Conservation (phyloP, 2,329 filamentous ascomycete genomes). For the Aureobasidium sp. region DNA sequence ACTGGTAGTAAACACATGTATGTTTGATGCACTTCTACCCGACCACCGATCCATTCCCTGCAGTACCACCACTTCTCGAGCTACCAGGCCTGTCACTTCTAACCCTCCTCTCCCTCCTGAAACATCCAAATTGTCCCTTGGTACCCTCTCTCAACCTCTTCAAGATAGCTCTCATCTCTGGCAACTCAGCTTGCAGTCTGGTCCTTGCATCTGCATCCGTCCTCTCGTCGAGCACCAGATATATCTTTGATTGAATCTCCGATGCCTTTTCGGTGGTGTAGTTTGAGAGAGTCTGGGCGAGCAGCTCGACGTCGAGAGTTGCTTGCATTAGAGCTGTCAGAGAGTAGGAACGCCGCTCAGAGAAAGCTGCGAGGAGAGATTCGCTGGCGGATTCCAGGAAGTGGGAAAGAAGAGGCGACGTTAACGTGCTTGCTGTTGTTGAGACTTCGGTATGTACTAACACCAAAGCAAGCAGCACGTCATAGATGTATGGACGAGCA, state of each 20-base stretch:
- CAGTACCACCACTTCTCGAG: constrained; percentile 4
- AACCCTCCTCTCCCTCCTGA: constrained; percentile 20
- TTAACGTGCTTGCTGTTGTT: constrained; percentile 60
- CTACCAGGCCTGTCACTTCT: constrained; percentile 15
- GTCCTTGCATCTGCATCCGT: constrained; percentile 82
- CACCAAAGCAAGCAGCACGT: constrained; percentile 75
- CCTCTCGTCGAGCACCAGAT: constrained; percentile 79
- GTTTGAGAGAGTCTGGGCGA: constrained; percentile 83
- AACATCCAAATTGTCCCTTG: constrained; percentile 64
- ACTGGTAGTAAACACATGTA: background rate
- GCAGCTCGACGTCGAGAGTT: constrained; percentile 93
- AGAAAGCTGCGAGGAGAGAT: constrained; percentile 77
- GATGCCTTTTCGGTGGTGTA: constrained; percentile 80
- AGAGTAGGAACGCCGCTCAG: constrained; percentile 53
- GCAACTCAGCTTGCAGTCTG: constrained; percentile 75
- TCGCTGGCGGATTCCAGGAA: constrained; percentile 75
- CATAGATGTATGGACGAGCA: constrained; percentile 84
- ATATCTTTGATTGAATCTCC: constrained; percentile 81
- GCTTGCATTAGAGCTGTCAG: constrained; percentile 89
- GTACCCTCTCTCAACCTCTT: constrained; percentile 78
- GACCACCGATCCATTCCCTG: background rate
- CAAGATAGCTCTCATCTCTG: constrained; percentile 79
- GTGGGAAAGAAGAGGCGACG: constrained; percentile 74
- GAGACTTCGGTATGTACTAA: constrained; percentile 69
- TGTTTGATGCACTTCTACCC: background rate